Evolutionary conservation across 2,329 filamentous ascomycete genomes (phyloP), one percentile per base, ranked within the genome.

Genomic region (Elsinoe australis): DNA sequence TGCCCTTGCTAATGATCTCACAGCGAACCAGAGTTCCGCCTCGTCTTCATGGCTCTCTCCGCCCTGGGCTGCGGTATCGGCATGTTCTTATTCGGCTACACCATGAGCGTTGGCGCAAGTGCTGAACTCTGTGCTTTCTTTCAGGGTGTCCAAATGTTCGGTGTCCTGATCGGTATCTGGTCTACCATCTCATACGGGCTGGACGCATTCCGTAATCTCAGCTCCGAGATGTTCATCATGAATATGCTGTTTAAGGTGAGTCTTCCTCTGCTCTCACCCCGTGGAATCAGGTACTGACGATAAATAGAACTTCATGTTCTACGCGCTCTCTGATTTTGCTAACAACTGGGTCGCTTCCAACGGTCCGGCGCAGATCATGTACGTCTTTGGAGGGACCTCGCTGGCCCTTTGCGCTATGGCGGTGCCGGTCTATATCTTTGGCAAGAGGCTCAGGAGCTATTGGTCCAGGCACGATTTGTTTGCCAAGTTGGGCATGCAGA

Each of bases 231-330:
- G 24, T 61, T 60, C 45, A 52, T 61, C 41, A 59, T 59, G 58
- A 59, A 59, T 49, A 59, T 59, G 56, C 49, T 60, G 10, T 59
- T 59, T 54, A 58, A 57, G 52, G 51, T 55, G 33, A 24, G 54
- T 35, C 14, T 4, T 14, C 7, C 10, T 12, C 3, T 22, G 3
- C 19, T 7, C 3, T 15, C 31, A 3, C 32, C 18, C 31, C 3
- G 18, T 29, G 22, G 12, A n/a, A 4, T 4, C 31, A 4, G 28
- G 34, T 10, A 17, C 22, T 42, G 15, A 28, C 34, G 17, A 26
- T 15, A 15, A 12, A n/a, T 19, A 59, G 58, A 61, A 61, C 45
- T 61, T 60, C 53, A 55, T 61, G 51, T 61, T 59, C 49, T 61
- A 59, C 44, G 59, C 56, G 14, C 52, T 58, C 24, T 55, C 53